Base-by-base conservation (phyloP, 2,329 filamentous ascomycete genomes). In the Pyrenophora graminea region DNA sequence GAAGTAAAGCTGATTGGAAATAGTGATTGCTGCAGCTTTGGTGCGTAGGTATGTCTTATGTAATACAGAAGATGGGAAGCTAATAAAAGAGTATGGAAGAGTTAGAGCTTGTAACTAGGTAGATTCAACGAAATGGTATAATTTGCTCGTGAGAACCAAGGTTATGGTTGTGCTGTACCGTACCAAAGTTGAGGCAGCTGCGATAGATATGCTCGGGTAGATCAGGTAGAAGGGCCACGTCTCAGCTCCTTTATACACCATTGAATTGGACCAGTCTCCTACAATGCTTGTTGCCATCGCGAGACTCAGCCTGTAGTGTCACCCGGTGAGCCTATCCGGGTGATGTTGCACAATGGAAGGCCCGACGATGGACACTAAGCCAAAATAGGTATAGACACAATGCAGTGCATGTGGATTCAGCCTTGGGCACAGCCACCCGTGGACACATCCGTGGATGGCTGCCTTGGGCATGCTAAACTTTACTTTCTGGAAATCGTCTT, bases 291-390 rank as follows among this genome's bases (percentile, higher is more conserved):
- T 27, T 18, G 27, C 32, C 13, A 19, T 38, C 32, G 37, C 38
- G 30, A 9, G 4, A 13, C 39, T 30, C 48, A 32, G 48, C 38
- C 48, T 34, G 9, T 9, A 33, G 30, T 19, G 10, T 6, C n/a
- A 36, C 17, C 34, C 49, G 45, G 39, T 52, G 49, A 52, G 21
- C 19, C 1, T 31, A n/a, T 48, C 48, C 8, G 45, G 44, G 9
- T 27, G 17, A 23, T 17, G 9, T 18, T 36, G 9, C 19, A 19
- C 33, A 5, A 2, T 32, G 13, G 17, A 4, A 10, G 31, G 6
- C 10, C 27, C 4, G 25, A 18, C n/a, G 18, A 17, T 8, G 2
- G 2, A 8, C 12, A 13, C 36, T 39, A 45, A 30, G 12, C 8
- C 15, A 2, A 23, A 32, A 6, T 23, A 2, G 15, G 41, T 10